Evolutionary conservation across 129 eudicot genomes (phyloP), one percentile per base, ranked within the genome.

Genomic region (Sambucus nigra): DNA sequence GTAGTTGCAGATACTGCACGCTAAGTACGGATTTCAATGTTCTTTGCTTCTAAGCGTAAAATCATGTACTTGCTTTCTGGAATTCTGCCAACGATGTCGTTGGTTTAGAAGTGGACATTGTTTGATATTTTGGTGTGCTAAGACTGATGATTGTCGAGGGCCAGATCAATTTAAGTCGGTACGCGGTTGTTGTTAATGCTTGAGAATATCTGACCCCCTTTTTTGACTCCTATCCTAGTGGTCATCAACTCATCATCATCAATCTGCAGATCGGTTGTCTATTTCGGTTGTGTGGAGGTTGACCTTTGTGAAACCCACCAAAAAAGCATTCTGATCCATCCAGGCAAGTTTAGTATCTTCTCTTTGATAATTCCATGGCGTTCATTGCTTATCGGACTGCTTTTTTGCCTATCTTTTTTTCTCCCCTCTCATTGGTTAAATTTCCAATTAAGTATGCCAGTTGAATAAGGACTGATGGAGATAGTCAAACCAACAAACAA

Each of bases 231-330:
- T 39, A 31, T 32, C 42, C 39, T 31, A 41, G 50, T 52, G 55
- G 57, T 41, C 35, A 26, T 60, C 54, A 58, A n/a, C 32, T 41
- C 32, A 40, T 42, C 64, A 44, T 59, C 39, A 23, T 53, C 55
- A 22, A 45, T 4, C n/a, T 25, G 24, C 58, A 1, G 25, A 31
- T 61, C 65, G 38, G 50, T 9, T 13, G 9, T 16, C 25, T 25
- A 16, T 61, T 16, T 45, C 23, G 17, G 48, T 51, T 47, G 60
- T 39, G 25, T 44, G 28, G 47, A 35, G 17, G 52, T 73, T 67
- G 79, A 73, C 79, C 58, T 67, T 55, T 57, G 39, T 16, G 47
- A 32, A 65, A 51, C 66, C 73, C 64, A 66, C 73, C 25, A 40
- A 60, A 51, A 21, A 40, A 38, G 22, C 26, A 31, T 55, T 56